These are phyloP conservation scores for Calonectria honghensis DNA, from an alignment of 2,329 filamentous ascomycete species.

Conservation along the genomic window DNA sequence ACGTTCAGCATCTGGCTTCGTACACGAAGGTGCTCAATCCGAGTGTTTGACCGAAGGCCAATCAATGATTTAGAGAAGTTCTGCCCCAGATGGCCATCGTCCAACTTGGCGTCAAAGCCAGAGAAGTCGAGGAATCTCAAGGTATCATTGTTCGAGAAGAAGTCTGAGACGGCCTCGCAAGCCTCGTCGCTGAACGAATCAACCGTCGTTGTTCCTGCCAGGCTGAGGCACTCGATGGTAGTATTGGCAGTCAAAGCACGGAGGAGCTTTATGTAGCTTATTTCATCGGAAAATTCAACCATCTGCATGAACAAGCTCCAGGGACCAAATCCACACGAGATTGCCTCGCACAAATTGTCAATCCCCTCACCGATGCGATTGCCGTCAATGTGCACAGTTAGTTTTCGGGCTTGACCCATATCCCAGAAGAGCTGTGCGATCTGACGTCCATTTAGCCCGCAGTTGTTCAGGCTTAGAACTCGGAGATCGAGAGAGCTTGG, in stretches of 20 bases:
- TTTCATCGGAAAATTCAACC: constrained; percentile 73
- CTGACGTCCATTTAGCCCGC: constrained; percentile 70
- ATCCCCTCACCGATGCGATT: constrained; percentile 73
- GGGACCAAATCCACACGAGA: constrained; percentile 68
- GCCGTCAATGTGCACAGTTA: constrained; percentile 70
- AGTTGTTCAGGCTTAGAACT: constrained; percentile 70
- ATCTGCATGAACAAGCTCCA: constrained; percentile 72
- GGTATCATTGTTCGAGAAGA: constrained; percentile 71
- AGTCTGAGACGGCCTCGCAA: constrained; percentile 68
- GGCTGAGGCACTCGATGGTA: constrained; percentile 70
- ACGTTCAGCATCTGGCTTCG: constrained; percentile 74
- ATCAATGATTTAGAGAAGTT: constrained; percentile 71
- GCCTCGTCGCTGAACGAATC: constrained; percentile 67
- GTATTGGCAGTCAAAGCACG: constrained; percentile 69
- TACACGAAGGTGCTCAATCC: constrained; percentile 71
- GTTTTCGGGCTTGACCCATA: constrained; percentile 68
- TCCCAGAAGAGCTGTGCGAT: constrained; percentile 71
- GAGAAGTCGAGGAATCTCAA: constrained; percentile 74
- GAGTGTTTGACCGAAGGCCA: constrained; percentile 66
- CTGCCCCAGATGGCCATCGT: constrained; percentile 73
- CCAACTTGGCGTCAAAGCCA: constrained; percentile 74
- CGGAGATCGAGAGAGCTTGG: constrained; percentile 64
- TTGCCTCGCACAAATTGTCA: constrained; percentile 68
- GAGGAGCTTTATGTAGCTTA: constrained; percentile 71
- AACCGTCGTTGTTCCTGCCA: constrained; percentile 73